Evolutionary conservation across 31 red algal species (phyloP).

Genomic region (Odonthalia washingtoniensis): DNA sequence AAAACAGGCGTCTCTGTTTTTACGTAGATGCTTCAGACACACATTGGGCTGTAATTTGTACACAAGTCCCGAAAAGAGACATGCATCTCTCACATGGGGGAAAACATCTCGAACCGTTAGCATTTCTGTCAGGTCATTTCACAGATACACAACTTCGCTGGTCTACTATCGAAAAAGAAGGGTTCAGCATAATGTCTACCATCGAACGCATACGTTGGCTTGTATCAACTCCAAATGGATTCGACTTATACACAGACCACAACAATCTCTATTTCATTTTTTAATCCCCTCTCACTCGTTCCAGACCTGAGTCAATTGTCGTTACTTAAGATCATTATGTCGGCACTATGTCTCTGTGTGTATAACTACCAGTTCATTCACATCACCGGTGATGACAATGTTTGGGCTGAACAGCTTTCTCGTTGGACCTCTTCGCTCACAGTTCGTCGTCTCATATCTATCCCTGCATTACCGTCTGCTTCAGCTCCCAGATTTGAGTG

Average conservation of each 20-base stretch:
- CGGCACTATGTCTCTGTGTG: not conserved
- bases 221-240: not conserved
- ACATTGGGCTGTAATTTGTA: slow-evolving; percentile 14
- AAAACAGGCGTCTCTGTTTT: not conserved
- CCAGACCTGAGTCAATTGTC: not conserved
- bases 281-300: not conserved
- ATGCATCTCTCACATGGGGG: not conserved
- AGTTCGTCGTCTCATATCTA: not conserved
- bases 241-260: slow-evolving; percentile 36
- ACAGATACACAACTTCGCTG: not conserved
- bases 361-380: slow-evolving; percentile 13
- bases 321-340: not conserved
- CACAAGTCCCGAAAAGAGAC: not conserved
- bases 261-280: not conserved
- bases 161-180: slow-evolving; percentile 32
- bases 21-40: slow-evolving; percentile 30
- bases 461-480: not conserved
- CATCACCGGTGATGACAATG: not conserved
- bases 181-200: not conserved
- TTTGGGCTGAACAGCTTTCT: slow-evolving; percentile 19
- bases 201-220: slow-evolving; percentile 10
- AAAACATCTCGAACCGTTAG: slow-evolving; percentile 12
- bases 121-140: slow-evolving; percentile 14
- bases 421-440: not conserved
- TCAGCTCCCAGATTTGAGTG: not conserved